Base-by-base conservation (phyloP, 2,329 filamentous ascomycete species). In the Neodidymelliopsis sp. region DNA sequence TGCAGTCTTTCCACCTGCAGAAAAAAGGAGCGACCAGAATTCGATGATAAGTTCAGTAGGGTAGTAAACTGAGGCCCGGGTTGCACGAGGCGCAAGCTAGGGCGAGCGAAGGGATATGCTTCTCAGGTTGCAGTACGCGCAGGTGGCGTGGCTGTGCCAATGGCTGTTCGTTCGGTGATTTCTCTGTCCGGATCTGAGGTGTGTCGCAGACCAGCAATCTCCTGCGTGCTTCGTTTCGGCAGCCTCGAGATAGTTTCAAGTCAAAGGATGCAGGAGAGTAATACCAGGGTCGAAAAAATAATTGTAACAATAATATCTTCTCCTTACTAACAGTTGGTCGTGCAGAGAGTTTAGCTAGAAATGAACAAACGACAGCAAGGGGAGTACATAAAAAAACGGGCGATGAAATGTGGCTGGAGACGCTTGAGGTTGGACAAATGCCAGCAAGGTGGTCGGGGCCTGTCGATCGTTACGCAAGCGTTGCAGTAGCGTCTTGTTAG, bases 141-240 rank as follows among this genome's bases (percentile, higher is more conserved):
- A 31, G 24, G 13, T 24, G 20, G 16, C 28, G 43, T 37, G 42
- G 43, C 40, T 38, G 51, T 44, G 47, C 42, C 42, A 44, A 15
- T 23, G 13, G 12, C 23, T 36, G 25, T 46, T 7, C 31, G 20
- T 50, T 50, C 59, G 59, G 57, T 43, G 36, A 36, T 36, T 28
- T 16, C 28, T 9, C 39, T 42, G 35, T 35, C 59, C 57, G 62
- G 49, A 49, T 45, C 30, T 27, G 35, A 45, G 24, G 20, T 33
- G 44, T 60, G 59, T 64, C 53, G 60, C 62, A 62, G 56, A 28
- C 34, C 28, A 35, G 45, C 16, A 7, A 16, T 37, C 27, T 57
- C 51, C 43, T 40, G 54, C 60, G 48, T 48, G 40, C 20, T 40
- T 22, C n/a, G 60, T 63, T 60, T 62, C 58, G 56, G 31, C 34